Evolutionary conservation across 306 rosid genomes (phyloP).

Genomic region (Vigna mungo): DNA sequence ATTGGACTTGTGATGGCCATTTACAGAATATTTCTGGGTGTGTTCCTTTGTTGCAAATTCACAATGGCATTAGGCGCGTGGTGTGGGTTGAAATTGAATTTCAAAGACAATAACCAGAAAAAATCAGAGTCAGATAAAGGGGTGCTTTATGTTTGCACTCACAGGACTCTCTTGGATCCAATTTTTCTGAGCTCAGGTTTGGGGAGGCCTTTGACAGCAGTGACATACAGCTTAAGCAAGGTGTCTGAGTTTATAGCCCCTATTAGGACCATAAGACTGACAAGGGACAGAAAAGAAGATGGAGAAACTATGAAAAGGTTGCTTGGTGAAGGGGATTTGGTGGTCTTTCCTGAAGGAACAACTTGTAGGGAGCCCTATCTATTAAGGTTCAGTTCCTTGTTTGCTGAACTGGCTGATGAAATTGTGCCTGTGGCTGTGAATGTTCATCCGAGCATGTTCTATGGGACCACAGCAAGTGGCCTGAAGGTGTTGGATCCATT

Average conservation of each 20-base stretch:
- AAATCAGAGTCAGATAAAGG: constrained; percentile 48
- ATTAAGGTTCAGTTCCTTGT: constrained; percentile 42
- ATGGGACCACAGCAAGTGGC: constrained; percentile 46
- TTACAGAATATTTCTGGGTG: constrained; percentile 47
- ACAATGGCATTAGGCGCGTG: not conserved
- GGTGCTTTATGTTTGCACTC: constrained; percentile 77
- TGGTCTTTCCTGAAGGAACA: constrained; percentile 47
- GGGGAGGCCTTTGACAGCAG: constrained; percentile 68
- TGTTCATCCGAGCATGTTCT: constrained; percentile 34
- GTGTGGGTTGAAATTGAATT: constrained; percentile 1
- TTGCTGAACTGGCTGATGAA: constrained; percentile 45
- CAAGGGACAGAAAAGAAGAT: constrained; percentile 42
- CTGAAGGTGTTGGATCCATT: constrained; percentile 37
- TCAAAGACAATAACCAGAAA: not conserved
- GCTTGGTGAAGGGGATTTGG: constrained; percentile 40
- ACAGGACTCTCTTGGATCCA: constrained; percentile 82
- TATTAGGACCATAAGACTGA: constrained; percentile 33
- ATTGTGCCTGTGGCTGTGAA: constrained; percentile 39
- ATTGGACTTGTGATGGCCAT: constrained; percentile 48
- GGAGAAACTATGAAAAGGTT: constrained; percentile 29
- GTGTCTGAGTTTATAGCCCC: constrained; percentile 37
- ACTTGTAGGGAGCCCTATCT: constrained; percentile 46
- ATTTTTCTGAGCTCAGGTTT: constrained; percentile 63
- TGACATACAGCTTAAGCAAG: constrained; percentile 65
- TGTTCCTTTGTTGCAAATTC: not conserved